Evolutionary conservation across 176 grass and related monocot genomes (phyloP).

Genomic region (Musa acuminata): DNA sequence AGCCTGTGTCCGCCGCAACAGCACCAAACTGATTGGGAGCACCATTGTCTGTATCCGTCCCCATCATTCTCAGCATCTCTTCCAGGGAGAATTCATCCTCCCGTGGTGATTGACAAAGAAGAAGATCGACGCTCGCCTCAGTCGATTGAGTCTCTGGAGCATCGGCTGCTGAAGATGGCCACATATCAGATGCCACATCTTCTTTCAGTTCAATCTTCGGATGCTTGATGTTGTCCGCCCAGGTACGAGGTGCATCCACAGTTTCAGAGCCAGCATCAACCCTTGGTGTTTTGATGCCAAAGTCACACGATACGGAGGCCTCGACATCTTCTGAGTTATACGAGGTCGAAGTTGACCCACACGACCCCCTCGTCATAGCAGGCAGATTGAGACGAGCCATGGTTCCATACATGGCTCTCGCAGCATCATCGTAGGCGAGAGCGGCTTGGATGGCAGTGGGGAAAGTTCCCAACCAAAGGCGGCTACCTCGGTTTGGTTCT

Average conservation of each 20-base stretch:
- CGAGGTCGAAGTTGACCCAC: neutral
- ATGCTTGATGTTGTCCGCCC: neutral
- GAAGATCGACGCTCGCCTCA: neutral
- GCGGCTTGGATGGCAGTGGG: slow-evolving; percentile 39
- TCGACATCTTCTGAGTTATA: neutral
- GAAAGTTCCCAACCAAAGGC: slow-evolving; percentile 67
- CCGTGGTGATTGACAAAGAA: neutral
- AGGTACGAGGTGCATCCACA: neutral
- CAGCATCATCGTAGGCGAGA: slow-evolving; percentile 50
- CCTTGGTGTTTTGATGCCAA: neutral
- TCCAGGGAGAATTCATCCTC: slow-evolving; percentile 33
- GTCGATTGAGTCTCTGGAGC: neutral
- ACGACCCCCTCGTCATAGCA: neutral
- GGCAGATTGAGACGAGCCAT: slow-evolving; percentile 32
- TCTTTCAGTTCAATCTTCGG: neutral
- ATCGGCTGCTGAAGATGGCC: too few species aligned
- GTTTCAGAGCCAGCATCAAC: neutral
- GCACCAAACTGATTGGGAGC: neutral
- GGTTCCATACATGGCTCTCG: slow-evolving; percentile 33
- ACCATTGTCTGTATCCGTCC: slow-evolving; percentile 21
- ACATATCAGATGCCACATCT: neutral
- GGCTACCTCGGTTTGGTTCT: slow-evolving; percentile 31
- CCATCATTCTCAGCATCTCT: slow-evolving; percentile 54
- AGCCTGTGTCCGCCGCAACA: neutral
- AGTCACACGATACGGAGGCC: neutral